Evolutionary conservation across 108 stramenopile species (phyloP), one percentile per base, ranked within the genome.

Genomic region (Fragilaria radians): DNA sequence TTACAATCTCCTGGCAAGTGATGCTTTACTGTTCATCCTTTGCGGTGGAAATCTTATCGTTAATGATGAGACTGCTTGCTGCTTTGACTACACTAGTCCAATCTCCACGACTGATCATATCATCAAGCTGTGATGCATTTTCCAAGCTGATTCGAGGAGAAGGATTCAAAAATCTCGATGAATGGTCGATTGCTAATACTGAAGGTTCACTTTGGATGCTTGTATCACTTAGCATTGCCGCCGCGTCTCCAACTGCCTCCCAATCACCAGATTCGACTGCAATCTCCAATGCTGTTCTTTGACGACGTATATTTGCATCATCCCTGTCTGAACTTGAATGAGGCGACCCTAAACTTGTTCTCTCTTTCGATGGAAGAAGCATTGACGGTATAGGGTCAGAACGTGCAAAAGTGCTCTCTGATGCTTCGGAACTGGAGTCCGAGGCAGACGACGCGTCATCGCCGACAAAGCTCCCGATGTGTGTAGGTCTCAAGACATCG

Each of bases 211-310:
- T 63, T 9, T 59, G 32, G 14, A 32, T 49, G 49, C 65, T 75
- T 25, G 60, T 47, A 28, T 74, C 76, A 52, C 72, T 73, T 62
- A 77, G 73, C 69, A 67, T 52, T 29, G 77, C 77, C 45, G 91
- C 91, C 4, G 86, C 87, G 26, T 79, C 68, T 24, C 86, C 88
- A 48, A 93, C 91, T 28, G 91, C 91, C 25, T 88, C 80, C 91
- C 91, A 93, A 55, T 93, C 88, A 31, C 91, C 91, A 11, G 74
- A 77, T 49, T 88, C 88, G 52, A 93, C 85, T 0, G 91, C 91
- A 32, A 61, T 52, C 33, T 80, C 76, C 11, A 80, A 54, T 27
- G 76, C 76, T 28, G 51, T 55, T 46, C 55, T 18, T 36, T 32
- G 28, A 22, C 32, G n/a, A 18, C 34, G 32, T 18, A 30, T 27